Base-by-base conservation (phyloP, 352 stramenopile species). In the Phytophthora meadii region DNA sequence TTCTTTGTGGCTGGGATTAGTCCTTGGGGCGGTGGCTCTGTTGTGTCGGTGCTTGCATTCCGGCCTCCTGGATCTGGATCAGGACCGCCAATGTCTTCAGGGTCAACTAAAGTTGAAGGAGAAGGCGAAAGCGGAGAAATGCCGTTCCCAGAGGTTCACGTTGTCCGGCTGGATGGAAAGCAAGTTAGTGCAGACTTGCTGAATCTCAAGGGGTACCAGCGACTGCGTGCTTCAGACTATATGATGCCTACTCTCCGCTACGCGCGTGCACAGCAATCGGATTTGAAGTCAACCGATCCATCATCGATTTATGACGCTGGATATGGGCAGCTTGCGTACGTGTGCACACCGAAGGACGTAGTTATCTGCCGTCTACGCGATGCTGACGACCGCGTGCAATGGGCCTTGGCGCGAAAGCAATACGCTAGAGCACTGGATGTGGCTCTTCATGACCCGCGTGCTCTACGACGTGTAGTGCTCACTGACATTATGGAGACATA, bases 101-200 rank as follows among this genome's bases (percentile, higher is more conserved):
- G 59, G 24, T 80, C 65, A 17, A 71, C 72, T 11, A 78, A 73
- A 53, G 74, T 93, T 27, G 81, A 90, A 66, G 87, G 87, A 1
- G 87, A 94, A 77, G 87, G 82, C 0, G 83, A 92, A 27, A 76
- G 69, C 0, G 81, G 68, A 0, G 83, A 92, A 57, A 92, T 92
- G 69, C 84, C 87, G 12, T 92, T 90, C 51, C 87, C 87, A 32
- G 87, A 95, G 50, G 74, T 95, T 24, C 87, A 95, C 49, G 84
- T 98, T 25, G 93, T 96, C 2, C 89, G 96, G 25, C 55, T 97
- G 1, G 68, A 94, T 56, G 95, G 95, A 3, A 91, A 90, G 25
- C 74, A 89, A 57, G 82, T 98, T n/a, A 93, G 83, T 17, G 84
- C 85, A 1, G 87, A 93, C 55, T 81, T 93, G 22, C 40, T 95